Evolutionary conservation across 352 stramenopile genomes (phyloP).

Genomic region (Globisporangium barbulae): DNA sequence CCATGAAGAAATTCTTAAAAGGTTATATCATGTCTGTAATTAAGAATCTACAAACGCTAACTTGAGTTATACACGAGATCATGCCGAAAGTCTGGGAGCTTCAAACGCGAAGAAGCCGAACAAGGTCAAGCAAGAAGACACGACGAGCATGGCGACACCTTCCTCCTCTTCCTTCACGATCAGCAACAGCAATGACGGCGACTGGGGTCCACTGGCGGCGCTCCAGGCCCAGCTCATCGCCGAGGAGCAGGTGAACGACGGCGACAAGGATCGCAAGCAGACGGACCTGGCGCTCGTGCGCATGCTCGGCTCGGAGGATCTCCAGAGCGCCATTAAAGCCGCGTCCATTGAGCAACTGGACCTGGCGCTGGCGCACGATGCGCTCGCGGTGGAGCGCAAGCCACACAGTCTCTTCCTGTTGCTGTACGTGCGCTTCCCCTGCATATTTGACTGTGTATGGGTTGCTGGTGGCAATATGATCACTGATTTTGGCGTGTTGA

Average conservation of each 20-base stretch:
- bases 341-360: slow-evolving; percentile 64
- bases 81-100: not conserved
- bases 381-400: slow-evolving; percentile 47
- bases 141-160: slow-evolving; percentile 1
- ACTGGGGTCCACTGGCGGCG: slow-evolving; percentile 53
- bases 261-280: slow-evolving; percentile 42
- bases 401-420: slow-evolving; percentile 41
- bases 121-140: not conserved
- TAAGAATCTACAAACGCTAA: too few species aligned
- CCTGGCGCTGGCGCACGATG: slow-evolving; percentile 44
- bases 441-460: not conserved
- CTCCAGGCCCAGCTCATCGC: slow-evolving; percentile 40
- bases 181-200: not conserved
- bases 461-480: not conserved
- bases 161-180: too few species aligned
- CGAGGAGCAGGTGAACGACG: slow-evolving; percentile 34
- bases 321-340: slow-evolving; percentile 35
- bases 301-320: slow-evolving; percentile 41
- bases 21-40: too few species aligned
- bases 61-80: not conserved
- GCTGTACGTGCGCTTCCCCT: slow-evolving; percentile 28
- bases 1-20: not conserved
- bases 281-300: slow-evolving; percentile 42
- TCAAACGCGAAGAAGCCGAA: slow-evolving; percentile 7
- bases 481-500: not conserved